These are phyloP conservation scores for Phyllosticta capitalensis DNA, from an alignment of 2,329 filamentous ascomycete species.

Conservation along the genomic window DNA sequence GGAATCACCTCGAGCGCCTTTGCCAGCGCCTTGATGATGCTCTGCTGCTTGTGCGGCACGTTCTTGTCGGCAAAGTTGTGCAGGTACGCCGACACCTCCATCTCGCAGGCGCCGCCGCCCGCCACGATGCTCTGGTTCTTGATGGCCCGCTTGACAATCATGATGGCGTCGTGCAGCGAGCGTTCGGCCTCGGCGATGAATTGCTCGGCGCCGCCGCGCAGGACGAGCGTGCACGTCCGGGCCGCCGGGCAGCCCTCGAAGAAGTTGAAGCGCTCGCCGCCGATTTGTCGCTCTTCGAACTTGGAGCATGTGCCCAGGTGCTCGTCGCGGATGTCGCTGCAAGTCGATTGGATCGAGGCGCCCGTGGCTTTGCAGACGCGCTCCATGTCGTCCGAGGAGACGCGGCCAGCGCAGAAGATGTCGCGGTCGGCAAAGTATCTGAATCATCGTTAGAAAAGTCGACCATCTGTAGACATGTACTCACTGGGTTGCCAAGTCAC, in stretches of 20 bases:
- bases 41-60: conserved; percentile 88
- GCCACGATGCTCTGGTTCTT: conserved; percentile 92
- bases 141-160: conserved; percentile 98
- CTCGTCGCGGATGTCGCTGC: conserved; percentile 38
- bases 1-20: conserved; percentile 96
- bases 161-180: conserved; percentile 96
- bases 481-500: conserved; percentile 87
- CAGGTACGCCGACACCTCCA: conserved; percentile 92
- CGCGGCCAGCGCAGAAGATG: conserved; percentile 94
- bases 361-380: conserved; percentile 87
- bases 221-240: conserved; percentile 92
- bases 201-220: conserved; percentile 93
- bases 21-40: conserved; percentile 94
- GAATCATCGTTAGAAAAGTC: conserved; percentile 1
- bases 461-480: conserved; percentile 13
- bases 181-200: conserved; percentile 99
- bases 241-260: conserved; percentile 93
- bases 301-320: conserved; percentile 83
- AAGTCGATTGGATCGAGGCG: conserved; percentile 9
- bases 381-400: conserved; percentile 85
- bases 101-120: conserved; percentile 88
- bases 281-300: conserved; percentile 96
- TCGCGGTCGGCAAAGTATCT: conserved; percentile 91
- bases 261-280: conserved; percentile 95
- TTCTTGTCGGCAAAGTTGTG: conserved; percentile 89